Evolutionary conservation across 1,139 yeast genomes (phyloP).

Genomic region (Yamadazyma epiphylla): DNA sequence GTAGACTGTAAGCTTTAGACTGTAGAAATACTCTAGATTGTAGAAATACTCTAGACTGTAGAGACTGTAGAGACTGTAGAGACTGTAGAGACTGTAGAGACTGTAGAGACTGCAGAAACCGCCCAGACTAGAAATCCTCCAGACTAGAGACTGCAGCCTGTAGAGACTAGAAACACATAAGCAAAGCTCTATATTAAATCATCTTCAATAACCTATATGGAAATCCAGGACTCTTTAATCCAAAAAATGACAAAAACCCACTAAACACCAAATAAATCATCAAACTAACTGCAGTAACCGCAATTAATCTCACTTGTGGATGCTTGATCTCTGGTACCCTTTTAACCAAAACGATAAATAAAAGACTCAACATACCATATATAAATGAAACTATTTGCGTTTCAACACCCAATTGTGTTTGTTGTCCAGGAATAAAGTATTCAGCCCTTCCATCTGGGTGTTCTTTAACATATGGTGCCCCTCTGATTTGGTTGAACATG

Average conservation of each 20-base stretch:
- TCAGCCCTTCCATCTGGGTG: slow-evolving; percentile 52
- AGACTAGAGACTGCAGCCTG: too few species aligned
- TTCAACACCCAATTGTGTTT: slow-evolving; percentile 75
- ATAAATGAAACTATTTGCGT: slow-evolving; percentile 70
- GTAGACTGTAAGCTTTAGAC: too few species aligned
- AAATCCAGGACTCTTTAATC: slow-evolving; percentile 56
- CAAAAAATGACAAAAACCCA: slow-evolving; percentile 51
- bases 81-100: too few species aligned
- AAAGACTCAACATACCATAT: slow-evolving; percentile 54
- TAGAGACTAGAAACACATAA: too few species aligned
- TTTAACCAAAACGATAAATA: slow-evolving; percentile 46
- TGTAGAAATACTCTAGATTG: too few species aligned
- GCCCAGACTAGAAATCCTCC: too few species aligned
- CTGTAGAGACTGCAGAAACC: too few species aligned
- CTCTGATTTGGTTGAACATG: slow-evolving; percentile 88
- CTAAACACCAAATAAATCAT: slow-evolving; percentile 51
- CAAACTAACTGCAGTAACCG: slow-evolving; percentile 35
- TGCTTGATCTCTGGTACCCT: slow-evolving; percentile 44
- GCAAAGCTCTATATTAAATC: too few species aligned
- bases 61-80: too few species aligned
- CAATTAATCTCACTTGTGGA: slow-evolving; percentile 39
- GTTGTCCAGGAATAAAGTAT: slow-evolving; percentile 66
- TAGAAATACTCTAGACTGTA: too few species aligned
- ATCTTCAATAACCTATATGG: slow-evolving; percentile 32
- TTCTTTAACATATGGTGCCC: slow-evolving; percentile 63